Percentiles rank a stretch among this genome's conserved stretches.
Conservation (phyloP, 306 rosid species). For the Glycine latifolia region DNA sequence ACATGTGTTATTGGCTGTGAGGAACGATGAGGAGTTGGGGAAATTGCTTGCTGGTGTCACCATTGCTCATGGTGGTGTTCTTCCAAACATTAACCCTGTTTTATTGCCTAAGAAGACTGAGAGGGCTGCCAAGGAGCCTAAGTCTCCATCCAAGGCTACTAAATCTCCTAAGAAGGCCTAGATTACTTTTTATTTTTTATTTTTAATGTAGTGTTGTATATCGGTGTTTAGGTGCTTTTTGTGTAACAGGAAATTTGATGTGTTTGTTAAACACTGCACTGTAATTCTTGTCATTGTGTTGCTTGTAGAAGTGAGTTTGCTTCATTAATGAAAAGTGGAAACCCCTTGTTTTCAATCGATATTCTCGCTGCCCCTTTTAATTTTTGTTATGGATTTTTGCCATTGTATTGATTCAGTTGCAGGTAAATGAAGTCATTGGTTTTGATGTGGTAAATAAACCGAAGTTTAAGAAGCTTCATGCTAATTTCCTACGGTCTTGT, state of each 20-base stretch:
- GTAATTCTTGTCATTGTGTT: background rate
- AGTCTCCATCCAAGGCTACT: slow-evolving; percentile 66
- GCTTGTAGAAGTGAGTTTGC: background rate
- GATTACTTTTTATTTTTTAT: background rate
- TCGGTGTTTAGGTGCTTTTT: slow-evolving; percentile 20
- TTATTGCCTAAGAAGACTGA: slow-evolving; percentile 73
- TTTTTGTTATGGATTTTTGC: too few species aligned
- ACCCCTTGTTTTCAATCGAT: background rate
- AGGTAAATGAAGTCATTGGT: background rate
- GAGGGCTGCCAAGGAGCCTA: slow-evolving; percentile 56
- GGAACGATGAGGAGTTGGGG: slow-evolving; percentile 85
- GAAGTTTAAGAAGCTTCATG: background rate
- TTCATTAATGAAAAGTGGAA: background rate
- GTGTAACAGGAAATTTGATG: background rate
- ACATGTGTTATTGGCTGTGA: slow-evolving; percentile 72
- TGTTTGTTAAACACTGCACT: background rate
- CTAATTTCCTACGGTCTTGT: background rate
- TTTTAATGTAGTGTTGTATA: slow-evolving; percentile 43
- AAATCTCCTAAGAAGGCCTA: slow-evolving; percentile 78
- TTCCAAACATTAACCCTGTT: slow-evolving; percentile 83
- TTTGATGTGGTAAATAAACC: background rate
- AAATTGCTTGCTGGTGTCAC: slow-evolving; percentile 81
- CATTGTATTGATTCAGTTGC: background rate
- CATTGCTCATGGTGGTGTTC: slow-evolving; percentile 88
- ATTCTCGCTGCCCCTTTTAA: background rate